These are phyloP conservation scores for Chytridium lagenaria DNA, from an alignment of 371 early-diverging fungal genomes.

Conservation along the genomic window DNA sequence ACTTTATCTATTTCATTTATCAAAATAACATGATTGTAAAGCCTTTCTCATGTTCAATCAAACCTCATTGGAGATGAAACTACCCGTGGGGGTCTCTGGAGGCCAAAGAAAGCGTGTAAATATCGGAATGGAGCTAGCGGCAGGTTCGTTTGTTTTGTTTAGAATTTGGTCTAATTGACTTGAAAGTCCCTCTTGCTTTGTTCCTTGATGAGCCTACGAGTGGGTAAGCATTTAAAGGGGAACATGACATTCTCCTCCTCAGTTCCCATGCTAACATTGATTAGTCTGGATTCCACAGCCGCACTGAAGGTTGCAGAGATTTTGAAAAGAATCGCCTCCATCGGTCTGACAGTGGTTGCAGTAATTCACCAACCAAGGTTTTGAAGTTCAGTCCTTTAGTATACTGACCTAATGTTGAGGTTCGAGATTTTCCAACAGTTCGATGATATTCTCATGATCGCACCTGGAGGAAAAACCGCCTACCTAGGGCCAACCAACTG, in stretches of 20 bases:
- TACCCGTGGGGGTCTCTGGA: slow-evolving; percentile 75
- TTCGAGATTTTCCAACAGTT: slow-evolving; percentile 88
- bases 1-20: too few species aligned
- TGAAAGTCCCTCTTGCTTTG: not conserved
- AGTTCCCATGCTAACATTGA: too few species aligned
- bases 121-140: slow-evolving; percentile 86
- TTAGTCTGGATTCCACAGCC: slow-evolving; percentile 81
- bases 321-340: slow-evolving; percentile 63
- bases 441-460: slow-evolving; percentile 85
- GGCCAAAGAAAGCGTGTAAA: slow-evolving; percentile 86
- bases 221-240: not conserved
- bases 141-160: not conserved
- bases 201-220: slow-evolving; percentile 73
- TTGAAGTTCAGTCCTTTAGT: too few species aligned
- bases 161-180: not conserved
- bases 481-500: slow-evolving; percentile 69
- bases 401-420: too few species aligned
- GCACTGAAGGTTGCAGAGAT: slow-evolving; percentile 69
- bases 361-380: slow-evolving; percentile 80
- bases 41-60: slow-evolving; percentile 68
- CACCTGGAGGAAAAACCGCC: slow-evolving; percentile 73
- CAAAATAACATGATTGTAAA: slow-evolving; percentile 22
- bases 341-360: slow-evolving; percentile 69
- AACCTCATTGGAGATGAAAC: slow-evolving; percentile 78
- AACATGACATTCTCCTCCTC: not conserved